A percentile compares a stretch with the other conserved stretches of the same genome.
These are phyloP conservation scores for barley (Hordeum vulgare) DNA, from an alignment of 176 grass and related monocot genomes.

Conservation along the genomic window MorexV3_pseudomolecules_assembly NC_058519.1:601903665-601904164, in stretches of 20 bases:
- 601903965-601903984: constrained; percentile 52
- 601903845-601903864: constrained; percentile 46
- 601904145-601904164: background rate
- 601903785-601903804: background rate
- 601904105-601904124: background rate
- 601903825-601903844: constrained; percentile 42
- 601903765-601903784: background rate
- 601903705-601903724: constrained; percentile 38
- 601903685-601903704: constrained; percentile 31
- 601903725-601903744: background rate
- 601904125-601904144: background rate
- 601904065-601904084: background rate
- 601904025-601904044: constrained; percentile 48
- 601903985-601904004: constrained; percentile 37
- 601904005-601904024: constrained; percentile 11
- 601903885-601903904: constrained; percentile 45
- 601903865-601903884: constrained; percentile 49
- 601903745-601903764: background rate
- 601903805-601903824: too few species aligned
- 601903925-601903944: constrained; percentile 23
- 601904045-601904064: background rate
- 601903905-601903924: constrained; percentile 18
- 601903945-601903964: constrained; percentile 52
- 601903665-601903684: constrained; percentile 25
- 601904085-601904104: background rate